These are phyloP conservation scores for Tephrocybe sp. DNA, from an alignment of 768 basidiomycete species.

Conservation along the genomic window DNA sequence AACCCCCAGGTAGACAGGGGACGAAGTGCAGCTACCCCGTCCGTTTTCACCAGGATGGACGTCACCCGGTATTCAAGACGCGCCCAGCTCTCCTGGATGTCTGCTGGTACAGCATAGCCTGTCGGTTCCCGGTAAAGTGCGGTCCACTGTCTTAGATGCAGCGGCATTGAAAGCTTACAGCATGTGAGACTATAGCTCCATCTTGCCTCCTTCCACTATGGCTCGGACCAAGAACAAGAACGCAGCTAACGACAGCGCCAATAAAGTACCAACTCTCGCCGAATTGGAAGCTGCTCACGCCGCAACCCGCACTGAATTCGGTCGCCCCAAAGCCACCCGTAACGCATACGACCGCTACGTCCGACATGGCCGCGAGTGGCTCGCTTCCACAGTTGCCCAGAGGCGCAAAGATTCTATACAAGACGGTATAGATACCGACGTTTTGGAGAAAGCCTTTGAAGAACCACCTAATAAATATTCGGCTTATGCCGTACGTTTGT, in stretches of 20 bases:
- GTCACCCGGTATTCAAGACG: too few species aligned
- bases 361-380: neutral
- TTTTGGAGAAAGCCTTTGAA: neutral
- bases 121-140: too few species aligned
- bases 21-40: neutral
- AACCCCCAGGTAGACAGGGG: slow-evolving; percentile 7
- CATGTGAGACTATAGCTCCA: too few species aligned
- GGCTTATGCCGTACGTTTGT: neutral
- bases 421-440: neutral
- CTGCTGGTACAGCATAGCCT: too few species aligned
- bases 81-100: neutral
- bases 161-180: too few species aligned
- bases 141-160: too few species aligned
- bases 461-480: neutral
- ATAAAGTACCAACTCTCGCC: too few species aligned
- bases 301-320: neutral
- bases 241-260: too few species aligned
- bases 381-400: neutral
- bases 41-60: slow-evolving; percentile 1
- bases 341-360: neutral
- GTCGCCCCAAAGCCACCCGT: neutral
- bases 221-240: too few species aligned
- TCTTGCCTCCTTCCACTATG: too few species aligned
- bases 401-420: neutral
- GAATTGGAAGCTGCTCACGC: too few species aligned